Percentiles rank a stretch among this genome's conserved stretches.
These are phyloP conservation scores for Boletus sp. DNA, from an alignment of 1,284 basidiomycete genomes.

Conservation along the genomic window DNA sequence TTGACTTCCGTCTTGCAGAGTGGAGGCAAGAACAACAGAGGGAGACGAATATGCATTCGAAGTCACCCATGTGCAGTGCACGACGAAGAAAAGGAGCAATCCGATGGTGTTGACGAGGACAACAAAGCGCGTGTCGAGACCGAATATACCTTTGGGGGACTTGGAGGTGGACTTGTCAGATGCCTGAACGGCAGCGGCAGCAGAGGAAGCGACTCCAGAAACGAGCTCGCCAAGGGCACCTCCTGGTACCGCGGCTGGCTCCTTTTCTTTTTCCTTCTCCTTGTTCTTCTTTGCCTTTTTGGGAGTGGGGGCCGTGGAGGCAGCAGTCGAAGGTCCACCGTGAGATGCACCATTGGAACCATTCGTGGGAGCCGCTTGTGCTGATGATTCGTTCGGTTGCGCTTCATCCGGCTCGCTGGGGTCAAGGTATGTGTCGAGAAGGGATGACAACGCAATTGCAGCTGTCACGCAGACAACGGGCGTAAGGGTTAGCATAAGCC, in stretches of 20 bases:
- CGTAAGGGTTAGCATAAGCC: constrained; percentile 90
- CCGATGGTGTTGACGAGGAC: constrained; percentile 78
- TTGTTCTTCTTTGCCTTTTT: constrained; percentile 66
- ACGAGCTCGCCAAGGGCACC: constrained; percentile 42
- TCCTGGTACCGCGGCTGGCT: constrained; percentile 35
- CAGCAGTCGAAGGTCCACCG: constrained; percentile 23
- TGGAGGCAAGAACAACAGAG: constrained; percentile 90
- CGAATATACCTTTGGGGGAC: constrained; percentile 68
- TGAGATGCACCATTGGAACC: constrained; percentile 33
- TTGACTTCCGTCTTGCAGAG: constrained; percentile 80
- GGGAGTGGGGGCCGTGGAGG: constrained; percentile 33
- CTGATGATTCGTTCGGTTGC: constrained; percentile 35
- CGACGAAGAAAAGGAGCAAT: constrained; percentile 86
- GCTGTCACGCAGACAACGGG: constrained; percentile 91
- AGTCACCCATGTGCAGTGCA: constrained; percentile 98
- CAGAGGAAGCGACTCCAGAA: constrained; percentile 41
- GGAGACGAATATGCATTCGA: constrained; percentile 96
- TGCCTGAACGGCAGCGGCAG: constrained; percentile 26
- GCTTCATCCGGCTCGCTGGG: constrained; percentile 54
- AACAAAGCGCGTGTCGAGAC: constrained; percentile 77
- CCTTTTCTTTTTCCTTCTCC: constrained; percentile 35
- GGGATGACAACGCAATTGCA: constrained; percentile 86
- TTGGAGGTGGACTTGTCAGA: constrained; percentile 20
- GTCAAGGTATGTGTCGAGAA: constrained; percentile 91
- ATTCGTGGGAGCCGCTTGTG: constrained; percentile 20